phyloP scores from a whole-genome alignment of 2,329 filamentous ascomycete species.

The Akanthomyces lecanii region DNA sequence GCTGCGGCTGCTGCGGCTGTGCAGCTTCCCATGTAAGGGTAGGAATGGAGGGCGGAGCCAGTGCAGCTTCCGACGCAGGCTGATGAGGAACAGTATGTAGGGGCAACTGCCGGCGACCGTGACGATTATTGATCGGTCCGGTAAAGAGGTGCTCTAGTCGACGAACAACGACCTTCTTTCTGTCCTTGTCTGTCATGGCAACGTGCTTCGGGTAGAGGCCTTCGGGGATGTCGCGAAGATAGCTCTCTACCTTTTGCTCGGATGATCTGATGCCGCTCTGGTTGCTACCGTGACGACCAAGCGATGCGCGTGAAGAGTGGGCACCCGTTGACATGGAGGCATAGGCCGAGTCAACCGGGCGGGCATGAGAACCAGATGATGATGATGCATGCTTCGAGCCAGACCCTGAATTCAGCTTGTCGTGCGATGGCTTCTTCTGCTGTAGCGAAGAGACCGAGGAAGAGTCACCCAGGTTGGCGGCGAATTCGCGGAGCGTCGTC shows the following conservation, averaged over 20 bases:
- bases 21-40: not conserved
- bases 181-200: conserved; percentile 66
- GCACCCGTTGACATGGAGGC: conserved; percentile 61
- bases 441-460: conserved; percentile 38
- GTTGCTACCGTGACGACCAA: conserved; percentile 31
- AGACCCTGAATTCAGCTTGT: conserved; percentile 39
- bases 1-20: not conserved
- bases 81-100: conserved; percentile 19
- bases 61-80: not conserved
- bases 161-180: conserved; percentile 71
- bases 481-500: conserved; percentile 66
- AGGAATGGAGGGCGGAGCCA: not conserved
- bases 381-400: conserved; percentile 50
- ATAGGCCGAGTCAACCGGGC: conserved; percentile 59
- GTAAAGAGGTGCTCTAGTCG: conserved; percentile 79
- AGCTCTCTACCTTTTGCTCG: conserved; percentile 62
- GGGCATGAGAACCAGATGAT: conserved; percentile 49
- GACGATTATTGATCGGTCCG: conserved; percentile 53
- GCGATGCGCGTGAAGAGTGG: conserved; percentile 39
- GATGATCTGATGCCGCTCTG: conserved; percentile 36
- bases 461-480: conserved; percentile 55
- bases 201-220: conserved; percentile 60
- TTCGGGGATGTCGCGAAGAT: conserved; percentile 68
- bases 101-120: conserved; percentile 28
- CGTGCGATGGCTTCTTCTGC: conserved; percentile 39